Evolutionary conservation across 208 protist genomes (phyloP).

Genomic region (Acanthamoeba quina): DNA sequence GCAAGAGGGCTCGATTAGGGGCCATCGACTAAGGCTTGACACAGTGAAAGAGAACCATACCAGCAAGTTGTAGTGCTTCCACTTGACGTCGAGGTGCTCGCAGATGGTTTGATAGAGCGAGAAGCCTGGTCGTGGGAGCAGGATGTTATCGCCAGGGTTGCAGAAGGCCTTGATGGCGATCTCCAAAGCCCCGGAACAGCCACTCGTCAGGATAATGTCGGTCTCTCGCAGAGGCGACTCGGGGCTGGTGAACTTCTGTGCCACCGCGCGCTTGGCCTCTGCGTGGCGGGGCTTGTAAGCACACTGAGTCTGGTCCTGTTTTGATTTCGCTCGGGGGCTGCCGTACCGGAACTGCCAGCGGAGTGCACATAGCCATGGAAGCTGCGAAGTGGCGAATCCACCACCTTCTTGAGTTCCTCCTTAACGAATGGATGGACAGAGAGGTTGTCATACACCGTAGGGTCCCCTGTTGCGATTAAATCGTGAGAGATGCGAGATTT

Average conservation of each 20-base stretch:
- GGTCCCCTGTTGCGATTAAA: conserved; percentile 85
- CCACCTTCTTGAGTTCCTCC: conserved; percentile 86
- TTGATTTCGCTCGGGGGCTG: conserved; percentile 7
- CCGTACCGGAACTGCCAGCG: conserved; percentile 53
- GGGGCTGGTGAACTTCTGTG: conserved; percentile 50
- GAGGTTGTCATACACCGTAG: conserved; percentile 92
- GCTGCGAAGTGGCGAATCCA: conserved; percentile 79
- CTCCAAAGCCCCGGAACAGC: conserved; percentile 94
- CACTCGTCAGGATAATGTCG: conserved; percentile 86
- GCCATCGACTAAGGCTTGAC: neutral
- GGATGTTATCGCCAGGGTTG: conserved; percentile 93
- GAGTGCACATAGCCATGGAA: conserved; percentile 81
- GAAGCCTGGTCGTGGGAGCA: conserved; percentile 94
- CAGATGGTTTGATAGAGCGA: conserved; percentile 95
- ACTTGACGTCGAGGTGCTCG: conserved; percentile 90
- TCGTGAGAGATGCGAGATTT: conserved; percentile 71
- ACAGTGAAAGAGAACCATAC: conserved; percentile 33
- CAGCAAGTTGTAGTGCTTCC: conserved; percentile 91
- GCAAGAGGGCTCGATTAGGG: neutral
- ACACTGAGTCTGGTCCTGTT: neutral
- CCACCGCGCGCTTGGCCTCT: conserved; percentile 54
- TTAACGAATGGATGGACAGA: conserved; percentile 83
- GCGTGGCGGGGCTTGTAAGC: neutral
- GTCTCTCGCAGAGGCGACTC: conserved; percentile 70
- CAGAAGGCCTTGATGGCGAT: conserved; percentile 91